These are phyloP conservation scores for Leccinellum rugosiceps DNA, from an alignment of 768 basidiomycete species.

Conservation along the genomic window DNA sequence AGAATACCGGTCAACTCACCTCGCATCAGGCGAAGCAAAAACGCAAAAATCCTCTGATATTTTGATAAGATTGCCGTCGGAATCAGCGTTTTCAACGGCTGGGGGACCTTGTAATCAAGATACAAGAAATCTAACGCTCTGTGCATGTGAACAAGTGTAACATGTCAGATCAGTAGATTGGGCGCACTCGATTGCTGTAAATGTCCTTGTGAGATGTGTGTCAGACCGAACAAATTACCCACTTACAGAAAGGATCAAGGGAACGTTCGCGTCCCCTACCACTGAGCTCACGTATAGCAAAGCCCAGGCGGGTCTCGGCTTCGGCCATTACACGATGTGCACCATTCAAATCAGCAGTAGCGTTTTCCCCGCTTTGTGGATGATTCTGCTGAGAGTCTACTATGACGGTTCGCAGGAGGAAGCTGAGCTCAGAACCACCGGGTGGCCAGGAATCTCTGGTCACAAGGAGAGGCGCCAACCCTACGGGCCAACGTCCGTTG, in stretches of 20 bases:
- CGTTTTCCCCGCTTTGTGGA: conserved; percentile 13
- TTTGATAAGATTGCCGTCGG: conserved; percentile 72
- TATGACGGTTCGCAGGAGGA: conserved; percentile 79
- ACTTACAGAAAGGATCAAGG: conserved; percentile 79
- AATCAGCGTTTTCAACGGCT: conserved; percentile 71
- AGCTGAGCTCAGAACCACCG: conserved; percentile 79
- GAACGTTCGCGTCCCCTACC: conserved; percentile 70
- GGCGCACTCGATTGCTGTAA: conserved; percentile 23
- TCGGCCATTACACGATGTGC: conserved; percentile 46
- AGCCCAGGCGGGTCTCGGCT: conserved; percentile 75
- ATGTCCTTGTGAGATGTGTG: conserved; percentile 2
- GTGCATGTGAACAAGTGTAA: conserved; percentile 5
- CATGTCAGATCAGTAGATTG: background rate
- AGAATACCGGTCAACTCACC: conserved; percentile 41
- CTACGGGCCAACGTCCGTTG: conserved; percentile 55
- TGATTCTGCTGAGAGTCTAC: conserved; percentile 65
- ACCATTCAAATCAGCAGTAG: conserved; percentile 30
- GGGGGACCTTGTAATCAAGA: conserved; percentile 86
- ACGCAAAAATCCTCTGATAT: conserved; percentile 80
- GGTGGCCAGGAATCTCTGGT: conserved; percentile 84
- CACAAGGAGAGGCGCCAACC: conserved; percentile 68
- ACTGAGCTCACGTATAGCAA: conserved; percentile 74
- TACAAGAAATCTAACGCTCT: conserved; percentile 89
- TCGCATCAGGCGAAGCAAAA: conserved; percentile 75
- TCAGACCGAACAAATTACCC: background rate